These are phyloP conservation scores for Gossypium bickii DNA, from an alignment of 345 rosid genomes.

Conservation along the genomic window DNA sequence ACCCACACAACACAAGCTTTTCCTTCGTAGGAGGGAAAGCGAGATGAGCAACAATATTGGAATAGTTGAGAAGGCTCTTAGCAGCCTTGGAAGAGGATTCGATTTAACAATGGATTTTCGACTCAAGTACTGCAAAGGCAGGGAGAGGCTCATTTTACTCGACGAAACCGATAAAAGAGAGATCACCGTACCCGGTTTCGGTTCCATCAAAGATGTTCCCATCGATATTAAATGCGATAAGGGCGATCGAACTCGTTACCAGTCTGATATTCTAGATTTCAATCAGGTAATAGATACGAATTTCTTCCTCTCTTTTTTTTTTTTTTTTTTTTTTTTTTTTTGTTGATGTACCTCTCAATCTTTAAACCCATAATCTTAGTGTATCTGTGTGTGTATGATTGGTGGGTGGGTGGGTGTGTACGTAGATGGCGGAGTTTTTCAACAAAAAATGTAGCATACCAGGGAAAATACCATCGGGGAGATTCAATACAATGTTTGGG, in stretches of 20 bases:
- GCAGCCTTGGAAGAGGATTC: constrained; percentile 81
- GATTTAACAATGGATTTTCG: constrained; percentile 79
- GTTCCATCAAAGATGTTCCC: constrained; percentile 48
- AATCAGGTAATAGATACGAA: constrained; percentile 43
- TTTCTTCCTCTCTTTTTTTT: background rate
- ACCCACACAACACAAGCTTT: background rate
- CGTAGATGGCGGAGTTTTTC: constrained; percentile 83
- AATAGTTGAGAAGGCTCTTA: constrained; percentile 51
- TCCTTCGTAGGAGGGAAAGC: background rate
- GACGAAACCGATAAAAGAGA: constrained; percentile 48
- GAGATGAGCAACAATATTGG: constrained; percentile 24
- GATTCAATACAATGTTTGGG: constrained; percentile 72
- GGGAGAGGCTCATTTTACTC: constrained; percentile 52
- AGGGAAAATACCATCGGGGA: constrained; percentile 84
- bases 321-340: too few relatives aligned
- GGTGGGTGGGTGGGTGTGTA: background rate
- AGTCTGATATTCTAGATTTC: constrained; percentile 79
- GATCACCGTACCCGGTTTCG: constrained; percentile 59
- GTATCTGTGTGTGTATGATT: background rate
- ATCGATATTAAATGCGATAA: constrained; percentile 72
- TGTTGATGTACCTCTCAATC: background rate
- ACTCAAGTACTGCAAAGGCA: constrained; percentile 76
- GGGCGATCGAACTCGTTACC: constrained; percentile 77
- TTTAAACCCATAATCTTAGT: too few relatives aligned
- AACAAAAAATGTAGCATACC: constrained; percentile 52